Percentiles rank a stretch among this genome's conserved stretches.
Conservation (phyloP, 495 filamentous ascomycete genomes). For the Daldinia decipiens region DNA sequence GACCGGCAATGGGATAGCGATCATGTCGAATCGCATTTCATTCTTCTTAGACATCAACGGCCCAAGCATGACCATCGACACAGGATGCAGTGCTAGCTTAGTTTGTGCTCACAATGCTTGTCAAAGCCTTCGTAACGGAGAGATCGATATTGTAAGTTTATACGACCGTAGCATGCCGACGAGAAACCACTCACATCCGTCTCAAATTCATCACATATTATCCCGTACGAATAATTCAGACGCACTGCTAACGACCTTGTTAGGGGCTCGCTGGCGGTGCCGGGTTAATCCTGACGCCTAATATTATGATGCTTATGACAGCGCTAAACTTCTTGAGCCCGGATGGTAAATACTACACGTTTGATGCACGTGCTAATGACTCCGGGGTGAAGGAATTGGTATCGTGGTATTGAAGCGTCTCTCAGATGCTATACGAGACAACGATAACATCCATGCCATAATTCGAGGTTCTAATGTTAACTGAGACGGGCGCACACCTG, state of each 20-base stretch:
- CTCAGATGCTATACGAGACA: conserved; percentile 60
- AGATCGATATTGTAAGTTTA: conserved; percentile 44
- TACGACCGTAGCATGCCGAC: background rate
- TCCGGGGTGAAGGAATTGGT: conserved; percentile 69
- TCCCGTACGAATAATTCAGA: background rate
- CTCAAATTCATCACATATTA: background rate
- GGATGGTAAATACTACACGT: conserved; percentile 54
- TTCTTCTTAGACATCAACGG: conserved; percentile 60
- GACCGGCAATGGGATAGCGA: conserved; percentile 50
- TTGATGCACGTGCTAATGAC: conserved; percentile 67
- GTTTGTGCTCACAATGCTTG: conserved; percentile 70
- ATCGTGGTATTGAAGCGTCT: conserved; percentile 65
- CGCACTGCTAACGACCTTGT: conserved; percentile 1
- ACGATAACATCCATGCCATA: conserved; percentile 66
- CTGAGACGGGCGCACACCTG: conserved; percentile 62
- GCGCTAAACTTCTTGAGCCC: conserved; percentile 45
- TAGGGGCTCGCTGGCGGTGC: conserved; percentile 50
- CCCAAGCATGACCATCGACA: conserved; percentile 74
- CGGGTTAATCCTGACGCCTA: conserved; percentile 46
- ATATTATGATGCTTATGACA: conserved; percentile 46
- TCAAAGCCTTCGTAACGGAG: conserved; percentile 69
- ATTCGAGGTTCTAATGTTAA: conserved; percentile 69
- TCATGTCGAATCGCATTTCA: conserved; percentile 64
- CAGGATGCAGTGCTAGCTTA: conserved; percentile 77
- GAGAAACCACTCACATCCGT: background rate